Evolutionary conservation across 192 early-diverging fungal species (phyloP), one percentile per base, ranked within the genome.

Genomic region (Lunasporangiospora selenospora): DNA sequence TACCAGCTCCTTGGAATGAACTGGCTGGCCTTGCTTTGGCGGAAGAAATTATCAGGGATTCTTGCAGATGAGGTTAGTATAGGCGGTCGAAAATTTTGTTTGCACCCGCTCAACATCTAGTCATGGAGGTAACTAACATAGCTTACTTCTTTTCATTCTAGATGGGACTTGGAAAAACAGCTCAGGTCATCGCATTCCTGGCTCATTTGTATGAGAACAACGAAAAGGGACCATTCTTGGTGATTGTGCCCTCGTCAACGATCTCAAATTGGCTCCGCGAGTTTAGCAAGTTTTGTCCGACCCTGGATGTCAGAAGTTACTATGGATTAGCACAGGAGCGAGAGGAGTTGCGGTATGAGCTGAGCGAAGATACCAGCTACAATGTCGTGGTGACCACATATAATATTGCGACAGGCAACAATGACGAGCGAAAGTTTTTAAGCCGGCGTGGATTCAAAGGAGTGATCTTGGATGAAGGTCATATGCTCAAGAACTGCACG

Each of bases 161-260:
- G 82, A 96, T 97, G 93, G 93, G 95, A 26, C 85, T 97, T 19
- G 95, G 95, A 19, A 97, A 97, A 76, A 97, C 93, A 15, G 91
- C 91, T 19, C 94, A 97, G 49, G 90, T 95, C 8, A 95, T 97
- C 65, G 69, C 86, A 26, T 95, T 95, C 55, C 46, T 97, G 30
- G 90, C 76, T 7, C 70, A 81, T 9, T 59, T 93, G 4, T 67
- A 69, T 19, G 79, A 79, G 27, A 77, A 81, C 37, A 76, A 84
- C 3, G 53, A 81, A 1, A 51, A 70, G 1, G 87, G 90, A 0
- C 92, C 92, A 6, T 90, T 90, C 65, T 56, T 97, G 27, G 79
- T 97, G 12, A 80, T 97, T 38, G 92, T 93, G 3, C 95, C 95
- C 23, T 80, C 95, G 6, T 95, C 95, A 16, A 94, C 92, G 7